Percentiles rank a stretch among this genome's conserved stretches.
phyloP scores from a whole-genome alignment of 2,329 filamentous ascomycete genomes.

The Colletotrichum sp. region DNA sequence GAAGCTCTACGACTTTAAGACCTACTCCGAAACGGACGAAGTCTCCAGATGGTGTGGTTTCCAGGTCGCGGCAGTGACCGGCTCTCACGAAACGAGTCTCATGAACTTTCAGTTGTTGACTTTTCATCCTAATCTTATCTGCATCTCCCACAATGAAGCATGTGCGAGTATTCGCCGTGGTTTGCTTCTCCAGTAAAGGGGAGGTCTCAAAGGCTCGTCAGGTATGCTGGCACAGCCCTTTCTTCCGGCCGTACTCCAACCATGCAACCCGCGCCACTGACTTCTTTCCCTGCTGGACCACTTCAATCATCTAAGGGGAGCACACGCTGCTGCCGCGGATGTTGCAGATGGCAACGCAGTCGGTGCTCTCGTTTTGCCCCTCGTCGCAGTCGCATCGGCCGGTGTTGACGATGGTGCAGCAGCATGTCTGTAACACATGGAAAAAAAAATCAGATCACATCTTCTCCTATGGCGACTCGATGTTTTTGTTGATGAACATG shows the following conservation, averaged over 20 bases:
- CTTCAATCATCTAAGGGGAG: not conserved
- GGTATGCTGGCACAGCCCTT: fast-evolving
- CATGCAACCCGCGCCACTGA: fast-evolving
- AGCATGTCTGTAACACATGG: not conserved
- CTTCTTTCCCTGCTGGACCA: fast-evolving
- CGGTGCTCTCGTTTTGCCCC: not conserved
- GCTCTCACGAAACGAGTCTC: fast-evolving
- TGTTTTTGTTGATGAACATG: not conserved
- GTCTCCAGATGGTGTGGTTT: no score
- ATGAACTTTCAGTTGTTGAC: no score
- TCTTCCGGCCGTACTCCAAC: not conserved
- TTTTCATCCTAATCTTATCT: no score
- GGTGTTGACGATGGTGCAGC: not conserved
- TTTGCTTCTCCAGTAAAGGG: not conserved
- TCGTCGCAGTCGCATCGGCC: not conserved
- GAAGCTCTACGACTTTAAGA: no score
- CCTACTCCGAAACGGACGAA: no score
- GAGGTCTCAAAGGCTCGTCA: not conserved
- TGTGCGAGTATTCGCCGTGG: no score
- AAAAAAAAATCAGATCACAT: not conserved
- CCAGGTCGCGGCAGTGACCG: no score
- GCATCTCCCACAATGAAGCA: no score
- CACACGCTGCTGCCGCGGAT: not conserved
- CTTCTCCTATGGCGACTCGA: fast-evolving
- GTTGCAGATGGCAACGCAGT: not conserved